phyloP scores from a whole-genome alignment of 352 stramenopile species.

The Phytopythium montanum region DNA sequence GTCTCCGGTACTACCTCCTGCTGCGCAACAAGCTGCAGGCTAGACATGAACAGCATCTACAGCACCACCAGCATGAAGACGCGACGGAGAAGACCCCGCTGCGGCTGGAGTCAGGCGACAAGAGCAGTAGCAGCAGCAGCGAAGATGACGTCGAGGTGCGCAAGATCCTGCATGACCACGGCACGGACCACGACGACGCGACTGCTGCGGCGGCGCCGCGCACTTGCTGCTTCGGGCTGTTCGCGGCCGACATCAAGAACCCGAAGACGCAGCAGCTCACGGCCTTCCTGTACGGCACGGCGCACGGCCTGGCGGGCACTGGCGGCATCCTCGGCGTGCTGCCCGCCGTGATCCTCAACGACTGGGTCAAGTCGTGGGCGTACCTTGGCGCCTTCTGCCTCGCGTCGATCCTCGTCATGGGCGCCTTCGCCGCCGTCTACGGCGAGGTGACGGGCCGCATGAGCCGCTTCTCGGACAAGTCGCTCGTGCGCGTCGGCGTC shows the following conservation, averaged over 20 bases:
- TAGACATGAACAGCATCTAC: constrained; percentile 12
- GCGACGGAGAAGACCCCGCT: constrained; percentile 31
- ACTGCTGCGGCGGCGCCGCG: constrained; percentile 2
- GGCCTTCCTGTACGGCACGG: constrained; percentile 79
- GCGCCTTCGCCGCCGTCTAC: constrained; percentile 77
- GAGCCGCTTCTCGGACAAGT: constrained; percentile 52
- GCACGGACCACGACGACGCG: constrained; percentile 25
- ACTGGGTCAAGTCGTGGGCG: constrained; percentile 58
- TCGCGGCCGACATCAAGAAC: constrained; percentile 56
- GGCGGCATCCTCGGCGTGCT: constrained; percentile 78
- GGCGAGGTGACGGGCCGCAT: constrained; percentile 62
- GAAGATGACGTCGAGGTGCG: constrained; percentile 27
- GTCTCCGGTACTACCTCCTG: constrained; percentile 44
- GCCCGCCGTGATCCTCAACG: constrained; percentile 81
- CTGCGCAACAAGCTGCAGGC: constrained; percentile 29
- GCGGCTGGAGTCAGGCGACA: constrained; percentile 10
- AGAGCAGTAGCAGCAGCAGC: constrained; percentile 5
- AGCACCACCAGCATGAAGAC: neutral
- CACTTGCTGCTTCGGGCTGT: constrained; percentile 37
- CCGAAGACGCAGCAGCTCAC: constrained; percentile 54
- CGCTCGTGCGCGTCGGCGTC: constrained; percentile 54
- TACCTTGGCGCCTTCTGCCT: constrained; percentile 88
- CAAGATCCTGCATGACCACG: constrained; percentile 34
- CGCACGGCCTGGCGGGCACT: constrained; percentile 80
- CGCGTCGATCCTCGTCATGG: constrained; percentile 87